Evolutionary conservation across 2,329 filamentous ascomycete genomes (phyloP), one percentile per base, ranked within the genome.

Genomic region (Ophiostoma fasciatum): DNA sequence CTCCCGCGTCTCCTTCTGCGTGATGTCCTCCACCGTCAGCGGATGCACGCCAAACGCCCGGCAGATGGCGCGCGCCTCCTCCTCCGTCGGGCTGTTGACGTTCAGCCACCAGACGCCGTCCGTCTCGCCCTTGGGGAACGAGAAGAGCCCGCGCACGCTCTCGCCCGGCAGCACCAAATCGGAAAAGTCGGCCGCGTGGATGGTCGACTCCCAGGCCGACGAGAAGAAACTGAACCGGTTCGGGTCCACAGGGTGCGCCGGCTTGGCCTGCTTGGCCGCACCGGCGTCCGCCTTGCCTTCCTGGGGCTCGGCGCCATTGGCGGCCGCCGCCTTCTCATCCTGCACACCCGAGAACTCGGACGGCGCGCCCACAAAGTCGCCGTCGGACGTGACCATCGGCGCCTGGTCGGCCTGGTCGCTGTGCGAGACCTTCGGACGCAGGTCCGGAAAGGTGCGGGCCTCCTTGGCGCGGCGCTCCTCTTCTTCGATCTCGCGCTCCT

Each of bases 51-150:
- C 84, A 57, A 98, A 98, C 5, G 90, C 87, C 51, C 87, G 85
- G 63, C 84, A 93, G 43, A 98, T 78, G 21, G 78, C 78, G 29
- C 78, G 75, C 15, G 94, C 76, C 54, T 96, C 90, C 40, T 88
- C 85, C 51, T 87, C 82, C 1, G 79, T 87, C 2, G 88, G 84
- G 47, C 82, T 84, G 53, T 88, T 80, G 54, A 94, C 79, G 50
- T 98, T 93, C 34, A 98, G 68, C 90, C 90, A 98, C 87, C 88
- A 98, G n/a, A 94, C 87, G 49, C 88, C 88, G 48, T 85, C 68
- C 3, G 61, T 57, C 42, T 75, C 71, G 21, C 68, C 66, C 35
- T 66, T 74, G 7, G 74, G 74, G 23, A 77, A 62, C 22, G 66
- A 63, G 53, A 98, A 98, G 10, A 98, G 72, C 38, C 85, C 84